Evolutionary conservation across 1,284 basidiomycete genomes (phyloP), one percentile per base, ranked within the genome.

Genomic region (Laetiporus sulphureus): DNA sequence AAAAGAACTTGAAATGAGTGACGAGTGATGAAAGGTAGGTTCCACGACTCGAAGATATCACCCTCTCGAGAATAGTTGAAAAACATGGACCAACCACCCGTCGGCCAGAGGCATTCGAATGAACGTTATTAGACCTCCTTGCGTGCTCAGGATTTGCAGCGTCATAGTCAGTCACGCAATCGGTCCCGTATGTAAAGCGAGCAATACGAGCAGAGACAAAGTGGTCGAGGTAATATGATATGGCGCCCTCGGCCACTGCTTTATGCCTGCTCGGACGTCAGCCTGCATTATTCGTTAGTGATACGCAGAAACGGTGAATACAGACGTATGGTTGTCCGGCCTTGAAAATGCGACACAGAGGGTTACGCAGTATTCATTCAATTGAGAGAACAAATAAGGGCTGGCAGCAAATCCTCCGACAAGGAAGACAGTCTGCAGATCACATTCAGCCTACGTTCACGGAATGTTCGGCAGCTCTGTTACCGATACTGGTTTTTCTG

Each of bases 241-340:
- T 24, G 3, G 64, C 62, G 1, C 66, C 65, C 4, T 62, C 58
- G 0, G 65, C 61, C 2, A 67, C 64, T 0, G 60, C 67, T 23
- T 58, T 57, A 22, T 49, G 51, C 21, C 57, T 57, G 32, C n/a
- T 22, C 19, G n/a, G 10, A n/a, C 11, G 31, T 23, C 7, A 25
- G 30, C 7, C 18, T 24, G 16, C 16, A 60, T 23, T 74, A 27
- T 27, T 13, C 13, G 25, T 56, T 50, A 32, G 72, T 20, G 10
- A 11, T 6, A 12, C 13, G 13, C 22, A 8, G 20, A 36, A 19
- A 11, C 13, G 39, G 1, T 56, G 56, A 53, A 21, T 3, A 38
- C 35, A 8, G 41, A 49, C 45, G 67, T 64, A 41, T 71, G 64
- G 19, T 57, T 64, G 34, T 74, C 71, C 8, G 72, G 73, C 2